phyloP scores from a whole-genome alignment of 805 yeast genomes.

The Wickerhamiella shivajii region DNA sequence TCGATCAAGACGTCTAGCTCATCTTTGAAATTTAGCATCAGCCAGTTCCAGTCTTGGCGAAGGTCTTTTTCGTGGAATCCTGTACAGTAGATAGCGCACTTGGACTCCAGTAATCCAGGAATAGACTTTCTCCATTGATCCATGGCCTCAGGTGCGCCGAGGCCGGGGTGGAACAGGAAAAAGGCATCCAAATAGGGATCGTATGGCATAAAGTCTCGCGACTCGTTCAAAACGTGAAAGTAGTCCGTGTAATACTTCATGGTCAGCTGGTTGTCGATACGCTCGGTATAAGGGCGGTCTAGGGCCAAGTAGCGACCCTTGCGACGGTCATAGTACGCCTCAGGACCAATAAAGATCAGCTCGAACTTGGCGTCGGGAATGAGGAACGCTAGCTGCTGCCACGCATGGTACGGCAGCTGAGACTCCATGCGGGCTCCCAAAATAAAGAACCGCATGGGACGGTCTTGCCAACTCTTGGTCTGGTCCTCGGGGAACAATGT shows the following conservation, averaged over 20 bases:
- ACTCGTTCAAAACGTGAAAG: constrained; percentile 80
- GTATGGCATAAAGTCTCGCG: constrained; percentile 92
- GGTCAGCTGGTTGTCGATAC: constrained; percentile 59
- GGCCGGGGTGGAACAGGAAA: constrained; percentile 91
- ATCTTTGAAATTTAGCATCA: constrained; percentile 43
- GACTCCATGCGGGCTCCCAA: constrained; percentile 90
- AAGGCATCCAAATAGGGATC: constrained; percentile 92
- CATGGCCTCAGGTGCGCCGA: constrained; percentile 64
- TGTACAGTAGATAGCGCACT: constrained; percentile 82
- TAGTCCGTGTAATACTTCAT: constrained; percentile 77
- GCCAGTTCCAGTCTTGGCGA: constrained; percentile 55
- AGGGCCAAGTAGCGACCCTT: constrained; percentile 45
- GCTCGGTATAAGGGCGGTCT: constrained; percentile 38
- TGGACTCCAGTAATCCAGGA: constrained; percentile 79
- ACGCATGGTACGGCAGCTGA: constrained; percentile 82
- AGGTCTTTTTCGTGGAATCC: constrained; percentile 74
- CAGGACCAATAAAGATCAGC: constrained; percentile 89
- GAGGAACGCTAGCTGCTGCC: constrained; percentile 82
- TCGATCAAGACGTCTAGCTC: constrained; percentile 71
- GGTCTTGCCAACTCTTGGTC: constrained; percentile 49
- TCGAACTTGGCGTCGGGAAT: constrained; percentile 76
- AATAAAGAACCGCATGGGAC: constrained; percentile 80
- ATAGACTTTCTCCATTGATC: constrained; percentile 74
- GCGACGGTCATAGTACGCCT: constrained; percentile 62
- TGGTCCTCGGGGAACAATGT: constrained; percentile 66